Base-by-base conservation (phyloP, 352 stramenopile species). In the Phytophthora colocasiae region DNA sequence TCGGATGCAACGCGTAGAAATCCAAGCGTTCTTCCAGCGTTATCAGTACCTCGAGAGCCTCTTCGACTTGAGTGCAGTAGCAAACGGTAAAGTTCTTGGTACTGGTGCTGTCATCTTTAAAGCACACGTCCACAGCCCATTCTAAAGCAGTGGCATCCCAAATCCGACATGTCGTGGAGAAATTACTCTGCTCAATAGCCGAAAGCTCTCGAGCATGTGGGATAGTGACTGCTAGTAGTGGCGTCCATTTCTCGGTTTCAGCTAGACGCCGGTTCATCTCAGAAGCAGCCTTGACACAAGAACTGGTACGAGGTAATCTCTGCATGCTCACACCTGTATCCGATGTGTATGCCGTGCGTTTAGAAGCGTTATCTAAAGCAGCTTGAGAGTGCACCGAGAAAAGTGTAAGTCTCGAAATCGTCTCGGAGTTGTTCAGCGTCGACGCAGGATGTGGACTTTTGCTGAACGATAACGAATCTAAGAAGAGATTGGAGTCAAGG, bases 61-160 rank as follows among this genome's bases (percentile, higher is more conserved):
- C 75, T 22, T 94, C 81, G 12, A 94, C 50, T n/a, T 83, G 50
- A 4, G 52, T 82, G 56, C 85, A 94, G 40, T 83, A 89, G 26
- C 85, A 94, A 9, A 88, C 76, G 0, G 85, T 94, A 0, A 61
- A 11, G 0, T 67, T 59, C 1, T 57, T 43, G 0, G 81, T 78
- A 24, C 83, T 92, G 15, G 52, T 44, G 3, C 62, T 57, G 3
- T 73, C 67, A 43, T 92, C 83, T 15, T 91, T 91, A 47, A 84
- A 86, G 53, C 85, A 94, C 4, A 88, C 62, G 4, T 86, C 70
- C 9, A 63, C 38, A 1, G 82, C 71, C 78, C 78, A 94, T n/a
- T 46, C 41, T 1, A 59, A 67, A 0, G 19, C 46, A 4, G 71
- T 53, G 0, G 60, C 24, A 34, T 87, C 80, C 85, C 85, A 94